phyloP scores from a whole-genome alignment of 345 rosid genomes.

The Syzygium aqueum region DNA sequence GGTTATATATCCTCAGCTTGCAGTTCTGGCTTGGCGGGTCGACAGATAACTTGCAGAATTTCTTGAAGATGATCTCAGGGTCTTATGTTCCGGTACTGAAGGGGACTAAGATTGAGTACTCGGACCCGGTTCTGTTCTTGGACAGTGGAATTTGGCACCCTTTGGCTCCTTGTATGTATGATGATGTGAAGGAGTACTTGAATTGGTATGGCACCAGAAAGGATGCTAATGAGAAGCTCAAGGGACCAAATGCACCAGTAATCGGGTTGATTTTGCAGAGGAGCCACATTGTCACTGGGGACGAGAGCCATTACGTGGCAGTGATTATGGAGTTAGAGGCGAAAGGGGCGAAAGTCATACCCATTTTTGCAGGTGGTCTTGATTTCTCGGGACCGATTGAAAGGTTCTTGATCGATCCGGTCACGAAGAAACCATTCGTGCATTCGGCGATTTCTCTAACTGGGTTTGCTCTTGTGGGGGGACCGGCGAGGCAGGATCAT shows the following conservation, averaged over 20 bases:
- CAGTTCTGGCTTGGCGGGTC: constrained; percentile 99
- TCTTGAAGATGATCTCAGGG: constrained; percentile 88
- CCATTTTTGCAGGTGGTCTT: constrained; percentile 88
- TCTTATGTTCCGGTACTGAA: constrained; percentile 84
- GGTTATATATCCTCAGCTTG: constrained; percentile 89
- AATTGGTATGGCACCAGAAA: constrained; percentile 89
- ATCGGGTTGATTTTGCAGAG: constrained; percentile 84
- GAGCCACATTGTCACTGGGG: constrained; percentile 98
- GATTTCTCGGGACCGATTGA: constrained; percentile 95
- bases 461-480: constrained; percentile 97
- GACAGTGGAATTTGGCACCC: constrained; percentile 98
- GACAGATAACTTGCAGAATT: constrained; percentile 89
- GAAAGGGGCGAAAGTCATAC: constrained; percentile 92
- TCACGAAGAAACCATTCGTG: constrained; percentile 55
- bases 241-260: constrained; percentile 56
- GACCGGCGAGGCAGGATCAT: constrained; percentile 99
- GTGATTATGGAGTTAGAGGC: constrained; percentile 99
- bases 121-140: constrained; percentile 88
- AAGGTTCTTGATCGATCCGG: constrained; percentile 61
- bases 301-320: constrained; percentile 93
- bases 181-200: constrained; percentile 91
- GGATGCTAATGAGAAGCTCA: constrained; percentile 70
- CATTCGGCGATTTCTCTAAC: constrained; percentile 78
- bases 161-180: constrained; percentile 87
- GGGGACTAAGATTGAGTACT: constrained; percentile 61